These are phyloP conservation scores for Elsinoe perseae DNA, from an alignment of 2,329 filamentous ascomycete species.

Conservation along the genomic window DNA sequence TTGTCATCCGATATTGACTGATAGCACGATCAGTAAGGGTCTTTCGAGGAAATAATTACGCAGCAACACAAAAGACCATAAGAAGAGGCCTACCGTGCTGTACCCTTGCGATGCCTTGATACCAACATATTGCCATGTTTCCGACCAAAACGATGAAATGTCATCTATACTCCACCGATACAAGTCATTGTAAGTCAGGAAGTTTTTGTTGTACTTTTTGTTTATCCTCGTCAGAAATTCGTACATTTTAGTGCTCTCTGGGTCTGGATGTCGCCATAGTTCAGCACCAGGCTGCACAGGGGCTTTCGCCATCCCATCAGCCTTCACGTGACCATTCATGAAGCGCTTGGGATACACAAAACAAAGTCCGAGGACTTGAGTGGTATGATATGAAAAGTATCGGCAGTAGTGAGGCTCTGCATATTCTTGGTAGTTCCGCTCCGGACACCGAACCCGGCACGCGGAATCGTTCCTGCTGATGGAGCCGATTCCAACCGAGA, in stretches of 20 bases:
- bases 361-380: neutral
- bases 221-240: slow-evolving; percentile 54
- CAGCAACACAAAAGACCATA: neutral
- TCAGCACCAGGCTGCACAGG: slow-evolving; percentile 8
- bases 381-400: slow-evolving; percentile 4
- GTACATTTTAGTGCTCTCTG: slow-evolving; percentile 38
- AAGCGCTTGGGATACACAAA: neutral
- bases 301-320: neutral
- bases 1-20: slow-evolving; percentile 61
- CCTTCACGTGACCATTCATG: slow-evolving; percentile 3
- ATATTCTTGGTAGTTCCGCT: neutral
- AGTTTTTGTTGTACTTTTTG: slow-evolving; percentile 53
- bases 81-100: slow-evolving; percentile 44
- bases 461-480: neutral
- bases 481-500: slow-evolving; percentile 12
- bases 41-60: neutral
- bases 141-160: slow-evolving; percentile 71
- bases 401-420: neutral
- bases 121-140: slow-evolving; percentile 75
- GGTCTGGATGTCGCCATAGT: slow-evolving; percentile 34
- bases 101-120: slow-evolving; percentile 61
- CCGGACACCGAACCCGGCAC: neutral
- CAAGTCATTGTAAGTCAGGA: slow-evolving; percentile 64
- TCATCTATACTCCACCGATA: slow-evolving; percentile 79
- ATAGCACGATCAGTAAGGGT: slow-evolving; percentile 19